phyloP scores from a whole-genome alignment of 2,329 filamentous ascomycete genomes.

The Talaromyces funiculosus region DNA sequence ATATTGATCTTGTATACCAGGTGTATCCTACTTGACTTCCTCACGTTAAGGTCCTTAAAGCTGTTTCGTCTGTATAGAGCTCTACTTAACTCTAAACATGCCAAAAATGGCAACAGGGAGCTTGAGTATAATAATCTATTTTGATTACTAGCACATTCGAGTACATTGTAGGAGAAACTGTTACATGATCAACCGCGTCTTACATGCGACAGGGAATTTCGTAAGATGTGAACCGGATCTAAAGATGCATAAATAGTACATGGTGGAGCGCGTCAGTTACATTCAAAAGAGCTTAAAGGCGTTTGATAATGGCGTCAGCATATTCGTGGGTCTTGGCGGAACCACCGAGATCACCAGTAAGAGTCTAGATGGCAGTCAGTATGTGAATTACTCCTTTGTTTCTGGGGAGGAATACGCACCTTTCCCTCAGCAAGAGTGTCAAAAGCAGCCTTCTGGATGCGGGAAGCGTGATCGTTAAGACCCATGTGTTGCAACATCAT shows the following conservation, averaged over 20 bases:
- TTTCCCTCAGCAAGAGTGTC: conserved; percentile 94
- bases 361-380: conserved; percentile 43
- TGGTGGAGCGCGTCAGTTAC: conserved; percentile 8
- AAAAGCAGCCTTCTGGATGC: conserved; percentile 93
- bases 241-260: conserved; percentile 35
- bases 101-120: neutral
- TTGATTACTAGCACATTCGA: conserved; percentile 19
- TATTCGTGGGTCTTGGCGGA: conserved; percentile 96
- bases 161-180: conserved; percentile 15
- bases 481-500: conserved; percentile 99
- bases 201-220: conserved; percentile 32
- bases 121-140: neutral
- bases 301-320: conserved; percentile 79
- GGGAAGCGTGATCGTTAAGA: conserved; percentile 72
- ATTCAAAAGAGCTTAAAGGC: conserved; percentile 39
- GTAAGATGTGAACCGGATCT: conserved; percentile 19
- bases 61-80: too few species aligned
- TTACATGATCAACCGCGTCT: conserved; percentile 14
- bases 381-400: conserved; percentile 4
- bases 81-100: neutral
- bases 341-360: conserved; percentile 94
- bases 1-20: neutral
- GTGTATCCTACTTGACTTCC: neutral
- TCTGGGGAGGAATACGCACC: conserved; percentile 40
- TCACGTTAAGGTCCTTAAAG: too few species aligned